Evolutionary conservation across 1,284 basidiomycete genomes (phyloP).

Genomic region (Ceratobasidium papillatum): DNA sequence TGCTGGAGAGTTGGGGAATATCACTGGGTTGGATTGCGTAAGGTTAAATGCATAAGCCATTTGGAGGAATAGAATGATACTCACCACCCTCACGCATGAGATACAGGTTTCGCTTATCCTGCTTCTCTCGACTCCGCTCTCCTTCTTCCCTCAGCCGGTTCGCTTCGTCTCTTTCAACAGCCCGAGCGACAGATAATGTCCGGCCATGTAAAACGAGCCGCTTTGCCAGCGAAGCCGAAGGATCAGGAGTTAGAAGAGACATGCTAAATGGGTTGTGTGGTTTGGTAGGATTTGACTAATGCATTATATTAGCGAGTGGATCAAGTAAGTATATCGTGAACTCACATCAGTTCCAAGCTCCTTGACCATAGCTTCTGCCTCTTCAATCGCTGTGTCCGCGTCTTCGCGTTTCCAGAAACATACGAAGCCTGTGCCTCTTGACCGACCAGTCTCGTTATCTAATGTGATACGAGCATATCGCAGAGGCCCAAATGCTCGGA

Average conservation of each 20-base stretch:
- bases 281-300: constrained; percentile 47
- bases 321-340: background rate
- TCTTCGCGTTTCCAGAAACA: constrained; percentile 97
- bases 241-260: constrained; percentile 94
- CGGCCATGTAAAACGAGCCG: constrained; percentile 91
- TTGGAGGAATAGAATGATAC: constrained; percentile 47
- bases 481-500: constrained; percentile 90
- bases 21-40: constrained; percentile 61
- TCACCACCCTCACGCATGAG: constrained; percentile 93
- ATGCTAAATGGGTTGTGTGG: constrained; percentile 83
- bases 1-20: constrained; percentile 86
- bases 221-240: constrained; percentile 84
- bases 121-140: constrained; percentile 85
- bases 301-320: constrained; percentile 50
- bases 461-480: constrained; percentile 94
- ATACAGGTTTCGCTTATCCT: constrained; percentile 96
- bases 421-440: constrained; percentile 94
- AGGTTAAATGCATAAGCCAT: background rate
- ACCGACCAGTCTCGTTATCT: constrained; percentile 84
- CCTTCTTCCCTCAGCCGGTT: constrained; percentile 86
- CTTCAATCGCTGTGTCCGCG: constrained; percentile 84
- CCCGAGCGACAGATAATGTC: constrained; percentile 88
- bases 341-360: constrained; percentile 48
- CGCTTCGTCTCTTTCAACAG: constrained; percentile 91
- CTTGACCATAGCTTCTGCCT: constrained; percentile 79